Conservation (phyloP, 768 basidiomycete genomes). For the Podaxis rugospora region DNA sequence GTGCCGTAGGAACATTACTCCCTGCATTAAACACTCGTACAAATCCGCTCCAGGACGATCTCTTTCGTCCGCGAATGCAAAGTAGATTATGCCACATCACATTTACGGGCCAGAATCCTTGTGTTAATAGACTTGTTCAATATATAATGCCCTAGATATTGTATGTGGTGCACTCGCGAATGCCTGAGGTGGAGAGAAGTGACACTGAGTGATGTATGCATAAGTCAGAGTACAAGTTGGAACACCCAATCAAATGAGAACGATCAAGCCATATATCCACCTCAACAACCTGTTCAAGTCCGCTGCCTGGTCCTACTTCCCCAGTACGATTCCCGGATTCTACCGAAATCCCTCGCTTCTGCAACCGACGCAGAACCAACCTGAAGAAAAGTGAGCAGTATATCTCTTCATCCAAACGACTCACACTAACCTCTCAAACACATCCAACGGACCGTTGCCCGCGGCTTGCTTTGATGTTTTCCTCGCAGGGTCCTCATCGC, state of each 20-base stretch:
- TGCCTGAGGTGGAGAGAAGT: too few relatives aligned
- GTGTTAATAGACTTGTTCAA: too few relatives aligned
- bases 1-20: not conserved
- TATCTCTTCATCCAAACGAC: constrained; percentile 3
- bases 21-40: not conserved
- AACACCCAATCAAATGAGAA: not conserved
- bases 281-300: not conserved
- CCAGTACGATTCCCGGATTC: constrained; percentile 3
- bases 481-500: not conserved
- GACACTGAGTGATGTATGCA: too few relatives aligned
- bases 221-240: too few relatives aligned
- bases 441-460: constrained; percentile 14
- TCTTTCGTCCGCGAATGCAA: too few relatives aligned
- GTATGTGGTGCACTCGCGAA: too few relatives aligned
- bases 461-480: not conserved
- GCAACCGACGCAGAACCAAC: constrained; percentile 16
- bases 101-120: too few relatives aligned
- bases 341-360: not conserved
- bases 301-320: not conserved
- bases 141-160: too few relatives aligned
- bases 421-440: constrained; percentile 18
- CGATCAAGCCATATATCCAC: constrained; percentile 6
- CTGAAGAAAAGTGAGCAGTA: constrained; percentile 1
- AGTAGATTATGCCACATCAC: not conserved
- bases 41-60: not conserved